Conservation (phyloP, 2,329 filamentous ascomycete genomes). For the Aspergillus sclerotialis region DNA sequence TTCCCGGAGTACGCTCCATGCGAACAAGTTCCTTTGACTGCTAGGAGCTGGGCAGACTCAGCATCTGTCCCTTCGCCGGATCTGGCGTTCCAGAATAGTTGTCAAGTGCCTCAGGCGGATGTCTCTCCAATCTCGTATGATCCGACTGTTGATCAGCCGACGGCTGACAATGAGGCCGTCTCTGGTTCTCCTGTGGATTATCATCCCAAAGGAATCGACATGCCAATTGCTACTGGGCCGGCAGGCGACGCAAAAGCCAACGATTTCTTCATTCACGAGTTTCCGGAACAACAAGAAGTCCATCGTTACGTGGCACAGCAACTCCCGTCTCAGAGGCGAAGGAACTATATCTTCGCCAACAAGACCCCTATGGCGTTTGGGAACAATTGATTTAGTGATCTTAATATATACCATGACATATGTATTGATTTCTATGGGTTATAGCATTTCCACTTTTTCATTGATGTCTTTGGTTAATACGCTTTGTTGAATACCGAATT, state of each 20-base stretch:
- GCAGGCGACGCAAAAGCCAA: constrained; percentile 26
- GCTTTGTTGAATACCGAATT: not conserved
- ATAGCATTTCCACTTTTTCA: not conserved
- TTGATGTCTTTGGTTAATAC: not conserved
- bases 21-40: constrained; percentile 31
- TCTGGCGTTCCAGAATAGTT: constrained; percentile 23
- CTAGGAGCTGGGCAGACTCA: constrained; percentile 36
- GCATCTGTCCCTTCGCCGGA: constrained; percentile 36
- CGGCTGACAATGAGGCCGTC: constrained; percentile 20
- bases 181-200: constrained; percentile 27
- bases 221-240: no score
- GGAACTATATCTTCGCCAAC: constrained; percentile 36
- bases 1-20: constrained; percentile 36
- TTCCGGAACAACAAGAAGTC: constrained; percentile 37
- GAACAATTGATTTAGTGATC: not conserved
- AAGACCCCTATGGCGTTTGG: constrained; percentile 13
- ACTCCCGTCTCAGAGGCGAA: constrained; percentile 33
- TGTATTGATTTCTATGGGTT: no score
- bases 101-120: constrained; percentile 26
- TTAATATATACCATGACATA: no score
- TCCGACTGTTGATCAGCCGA: constrained; percentile 22
- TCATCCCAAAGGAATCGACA: no score
- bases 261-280: constrained; percentile 40
- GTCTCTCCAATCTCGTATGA: constrained; percentile 35
- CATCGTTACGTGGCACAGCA: constrained; percentile 37